A percentile compares a stretch with the other conserved stretches of the same genome.
Evolutionary conservation across 2,329 filamentous ascomycete species (phyloP).

Genomic region (Trichoderma aggressivum): DNA sequence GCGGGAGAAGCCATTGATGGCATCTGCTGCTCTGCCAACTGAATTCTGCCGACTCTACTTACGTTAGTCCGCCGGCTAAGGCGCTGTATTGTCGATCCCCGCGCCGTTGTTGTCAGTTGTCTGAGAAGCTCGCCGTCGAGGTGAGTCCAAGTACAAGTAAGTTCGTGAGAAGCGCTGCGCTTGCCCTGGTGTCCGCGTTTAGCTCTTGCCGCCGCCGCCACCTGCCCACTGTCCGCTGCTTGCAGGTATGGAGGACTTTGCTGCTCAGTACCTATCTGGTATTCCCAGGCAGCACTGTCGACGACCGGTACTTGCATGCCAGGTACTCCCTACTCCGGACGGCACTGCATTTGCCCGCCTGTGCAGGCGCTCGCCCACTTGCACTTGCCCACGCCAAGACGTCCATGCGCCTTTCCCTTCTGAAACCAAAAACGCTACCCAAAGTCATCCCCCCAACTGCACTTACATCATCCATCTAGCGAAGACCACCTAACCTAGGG

Average conservation of each 20-base stretch:
- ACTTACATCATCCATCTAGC: not conserved
- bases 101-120: not conserved
- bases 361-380: not conserved
- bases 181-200: conserved; percentile 10
- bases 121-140: not conserved
- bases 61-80: not conserved
- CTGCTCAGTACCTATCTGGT: not conserved
- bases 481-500: not conserved
- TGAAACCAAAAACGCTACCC: not conserved
- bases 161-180: not conserved
- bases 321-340: not conserved
- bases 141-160: too few species aligned
- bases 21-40: not conserved
- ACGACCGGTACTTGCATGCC: not conserved
- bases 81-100: not conserved
- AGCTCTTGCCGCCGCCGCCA: conserved; percentile 11
- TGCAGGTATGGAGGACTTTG: not conserved
- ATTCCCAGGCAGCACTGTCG: not conserved
- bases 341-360: not conserved
- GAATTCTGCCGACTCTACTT: not conserved
- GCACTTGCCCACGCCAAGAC: conserved; percentile 10
- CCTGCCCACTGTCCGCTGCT: not conserved
- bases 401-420: conserved; percentile 11
- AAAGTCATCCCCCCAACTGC: not conserved
- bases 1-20: not conserved